phyloP scores from a whole-genome alignment of 2,329 filamentous ascomycete genomes.

The Incumbomyces lentus region DNA sequence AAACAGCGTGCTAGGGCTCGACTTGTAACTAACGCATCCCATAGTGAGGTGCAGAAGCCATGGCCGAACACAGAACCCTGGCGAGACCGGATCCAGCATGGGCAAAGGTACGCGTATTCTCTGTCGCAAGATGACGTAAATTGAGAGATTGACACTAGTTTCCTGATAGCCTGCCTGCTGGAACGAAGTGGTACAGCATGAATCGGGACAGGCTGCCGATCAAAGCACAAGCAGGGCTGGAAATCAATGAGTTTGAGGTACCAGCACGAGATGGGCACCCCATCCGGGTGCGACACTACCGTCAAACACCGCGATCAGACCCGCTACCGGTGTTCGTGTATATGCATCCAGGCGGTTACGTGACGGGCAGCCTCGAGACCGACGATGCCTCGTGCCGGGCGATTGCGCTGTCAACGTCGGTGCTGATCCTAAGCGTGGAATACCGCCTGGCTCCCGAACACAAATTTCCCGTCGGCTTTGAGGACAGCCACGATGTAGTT shows the following conservation, averaged over 20 bases:
- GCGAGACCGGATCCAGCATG: too few species aligned
- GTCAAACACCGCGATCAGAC: background rate
- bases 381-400: slow-evolving; percentile 34
- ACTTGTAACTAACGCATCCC: too few species aligned
- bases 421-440: slow-evolving; percentile 40
- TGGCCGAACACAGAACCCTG: too few species aligned
- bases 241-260: slow-evolving; percentile 3
- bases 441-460: slow-evolving; percentile 45
- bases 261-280: slow-evolving; percentile 1
- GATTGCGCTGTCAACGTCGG: slow-evolving; percentile 27
- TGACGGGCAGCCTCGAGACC: slow-evolving; percentile 33
- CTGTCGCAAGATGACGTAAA: too few species aligned
- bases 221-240: background rate
- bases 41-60: too few species aligned
- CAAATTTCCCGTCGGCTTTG: slow-evolving; percentile 38
- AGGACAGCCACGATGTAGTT: slow-evolving; percentile 40
- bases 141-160: background rate
- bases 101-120: too few species aligned
- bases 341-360: slow-evolving; percentile 36
- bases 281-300: background rate
- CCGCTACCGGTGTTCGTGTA: slow-evolving; percentile 14
- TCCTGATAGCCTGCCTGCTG: background rate
- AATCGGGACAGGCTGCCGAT: background rate
- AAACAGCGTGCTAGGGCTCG: too few species aligned
- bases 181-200: background rate